Evolutionary conservation across 2,329 filamentous ascomycete genomes (phyloP).

Genomic region (Nothomitra cinnamomea): DNA sequence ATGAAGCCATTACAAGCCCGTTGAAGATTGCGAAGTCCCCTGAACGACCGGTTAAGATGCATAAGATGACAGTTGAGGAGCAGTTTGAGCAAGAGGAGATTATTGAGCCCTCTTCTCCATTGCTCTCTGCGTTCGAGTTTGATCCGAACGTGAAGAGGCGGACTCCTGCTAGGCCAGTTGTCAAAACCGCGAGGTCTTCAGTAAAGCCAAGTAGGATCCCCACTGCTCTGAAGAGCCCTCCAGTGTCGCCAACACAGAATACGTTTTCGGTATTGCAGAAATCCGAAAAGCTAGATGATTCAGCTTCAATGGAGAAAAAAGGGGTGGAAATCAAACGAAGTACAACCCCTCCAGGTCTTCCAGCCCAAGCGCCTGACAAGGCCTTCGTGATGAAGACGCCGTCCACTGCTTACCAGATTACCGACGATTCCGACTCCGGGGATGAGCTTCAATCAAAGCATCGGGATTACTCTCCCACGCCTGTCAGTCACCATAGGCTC

Average conservation of each 20-base stretch:
- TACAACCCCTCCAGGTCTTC: conserved; percentile 5
- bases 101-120: neutral
- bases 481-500: conserved; percentile 1
- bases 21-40: conserved; percentile 3
- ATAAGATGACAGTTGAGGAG: conserved; percentile 3
- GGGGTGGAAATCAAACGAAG: neutral
- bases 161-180: neutral
- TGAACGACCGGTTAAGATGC: conserved; percentile 5
- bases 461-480: conserved; percentile 7
- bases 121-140: neutral
- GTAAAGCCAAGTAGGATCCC: neutral
- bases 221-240: neutral
- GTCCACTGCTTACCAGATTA: conserved; percentile 1
- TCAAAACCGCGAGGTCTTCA: neutral
- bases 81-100: conserved; percentile 1
- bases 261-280: neutral
- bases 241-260: neutral
- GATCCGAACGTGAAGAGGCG: conserved; percentile 1
- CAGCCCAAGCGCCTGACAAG: neutral
- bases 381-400: neutral
- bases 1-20: conserved; percentile 3
- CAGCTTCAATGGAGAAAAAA: neutral
- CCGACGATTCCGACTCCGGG: conserved; percentile 11
- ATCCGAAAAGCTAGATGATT: neutral
- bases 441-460: conserved; percentile 12